phyloP scores from a whole-genome alignment of 352 stramenopile species.

The Peronospora farinosa region DNA sequence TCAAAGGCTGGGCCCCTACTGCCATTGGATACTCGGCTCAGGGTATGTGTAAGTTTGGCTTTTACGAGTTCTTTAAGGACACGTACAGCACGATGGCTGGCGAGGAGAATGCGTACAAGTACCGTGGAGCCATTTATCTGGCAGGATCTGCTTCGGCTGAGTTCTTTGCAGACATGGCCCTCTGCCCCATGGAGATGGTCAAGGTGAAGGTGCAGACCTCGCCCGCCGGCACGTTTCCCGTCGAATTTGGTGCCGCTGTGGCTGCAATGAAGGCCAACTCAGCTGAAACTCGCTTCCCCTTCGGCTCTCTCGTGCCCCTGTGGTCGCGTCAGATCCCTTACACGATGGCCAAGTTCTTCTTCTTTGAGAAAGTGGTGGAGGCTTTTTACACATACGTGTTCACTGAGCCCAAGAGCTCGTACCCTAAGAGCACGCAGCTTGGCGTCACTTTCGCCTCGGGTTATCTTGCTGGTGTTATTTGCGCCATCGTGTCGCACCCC shows the following conservation, averaged over 20 bases:
- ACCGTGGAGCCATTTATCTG: conserved; percentile 89
- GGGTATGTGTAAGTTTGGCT: conserved; percentile 90
- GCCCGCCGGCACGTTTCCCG: conserved; percentile 84
- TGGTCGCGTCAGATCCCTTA: conserved; percentile 95
- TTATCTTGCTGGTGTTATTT: conserved; percentile 98
- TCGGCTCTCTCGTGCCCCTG: conserved; percentile 87
- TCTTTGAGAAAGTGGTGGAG: conserved; percentile 90
- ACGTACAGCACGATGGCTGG: conserved; percentile 87
- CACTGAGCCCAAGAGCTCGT: conserved; percentile 87
- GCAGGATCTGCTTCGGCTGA: conserved; percentile 89
- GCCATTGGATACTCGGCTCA: conserved; percentile 89
- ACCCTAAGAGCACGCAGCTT: conserved; percentile 92
- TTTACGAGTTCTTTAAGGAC: conserved; percentile 96
- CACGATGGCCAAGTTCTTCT: conserved; percentile 99
- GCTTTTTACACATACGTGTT: conserved; percentile 87
- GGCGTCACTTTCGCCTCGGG: conserved; percentile 95
- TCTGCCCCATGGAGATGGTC: conserved; percentile 93
- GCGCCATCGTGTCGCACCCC: conserved; percentile 98
- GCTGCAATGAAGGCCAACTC: conserved; percentile 85
- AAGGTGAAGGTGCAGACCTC: conserved; percentile 93
- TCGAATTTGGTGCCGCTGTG: conserved; percentile 81
- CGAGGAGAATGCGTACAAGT: conserved; percentile 90
- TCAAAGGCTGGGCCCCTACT: conserved; percentile 90
- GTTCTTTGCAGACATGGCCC: conserved; percentile 90
- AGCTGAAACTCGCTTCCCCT: conserved; percentile 86